These are phyloP conservation scores for Acanthamoeba healyi DNA, from an alignment of 208 protist species.

Conservation along the genomic window DNA sequence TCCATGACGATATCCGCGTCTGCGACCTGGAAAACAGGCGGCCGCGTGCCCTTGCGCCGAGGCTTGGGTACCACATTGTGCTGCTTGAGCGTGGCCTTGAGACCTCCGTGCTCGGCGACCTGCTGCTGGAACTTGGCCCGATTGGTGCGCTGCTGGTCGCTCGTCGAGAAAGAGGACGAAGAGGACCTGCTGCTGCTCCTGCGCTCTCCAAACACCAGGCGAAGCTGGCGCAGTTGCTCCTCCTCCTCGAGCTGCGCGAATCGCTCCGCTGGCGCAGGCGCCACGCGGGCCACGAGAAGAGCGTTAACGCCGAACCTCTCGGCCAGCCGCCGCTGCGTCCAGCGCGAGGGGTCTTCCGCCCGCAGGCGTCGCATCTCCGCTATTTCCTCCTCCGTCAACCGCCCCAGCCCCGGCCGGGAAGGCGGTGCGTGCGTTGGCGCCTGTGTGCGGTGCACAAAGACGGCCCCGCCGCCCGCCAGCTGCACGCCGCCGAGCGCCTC, in stretches of 20 bases:
- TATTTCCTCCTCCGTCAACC: neutral
- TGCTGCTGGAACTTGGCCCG: conserved; percentile 51
- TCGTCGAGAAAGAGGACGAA: neutral
- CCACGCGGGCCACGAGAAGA: conserved; percentile 7
- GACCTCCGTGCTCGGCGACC: neutral
- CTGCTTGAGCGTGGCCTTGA: conserved; percentile 48
- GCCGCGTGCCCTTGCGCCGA: neutral
- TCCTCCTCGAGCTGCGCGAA: conserved; percentile 55
- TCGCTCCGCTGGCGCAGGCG: conserved; percentile 10
- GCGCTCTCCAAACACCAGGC: neutral
- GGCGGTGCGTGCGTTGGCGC: neutral
- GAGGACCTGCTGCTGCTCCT: neutral
- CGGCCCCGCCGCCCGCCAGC: neutral
- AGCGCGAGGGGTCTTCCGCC: conserved; percentile 12
- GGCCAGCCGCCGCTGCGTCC: conserved; percentile 48
- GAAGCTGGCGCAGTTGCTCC: neutral
- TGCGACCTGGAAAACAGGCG: neutral
- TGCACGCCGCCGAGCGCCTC: neutral
- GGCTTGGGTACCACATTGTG: conserved; percentile 41
- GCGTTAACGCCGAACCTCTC: neutral
- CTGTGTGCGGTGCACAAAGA: neutral
- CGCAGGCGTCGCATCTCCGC: conserved; percentile 40
- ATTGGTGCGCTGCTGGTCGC: conserved; percentile 1
- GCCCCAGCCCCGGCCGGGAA: neutral
- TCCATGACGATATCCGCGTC: neutral